Conservation (phyloP, 164 flowering plant genomes). For the Stephania yunnanensis region DNA sequence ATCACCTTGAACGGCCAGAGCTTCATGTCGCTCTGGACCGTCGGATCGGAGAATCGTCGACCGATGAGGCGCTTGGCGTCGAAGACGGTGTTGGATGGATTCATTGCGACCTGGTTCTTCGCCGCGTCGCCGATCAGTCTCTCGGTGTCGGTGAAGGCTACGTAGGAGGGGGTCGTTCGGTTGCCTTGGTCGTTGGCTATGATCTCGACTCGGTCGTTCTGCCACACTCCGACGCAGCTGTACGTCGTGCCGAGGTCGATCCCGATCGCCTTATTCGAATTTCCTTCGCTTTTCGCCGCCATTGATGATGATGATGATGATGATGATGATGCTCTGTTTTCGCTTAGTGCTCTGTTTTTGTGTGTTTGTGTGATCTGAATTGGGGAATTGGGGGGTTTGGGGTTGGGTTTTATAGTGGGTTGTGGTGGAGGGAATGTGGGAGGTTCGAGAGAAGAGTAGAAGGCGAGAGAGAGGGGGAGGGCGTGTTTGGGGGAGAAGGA, state of each 20-base stretch:
- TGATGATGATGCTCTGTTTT: not conserved
- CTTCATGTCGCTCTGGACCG: conserved; percentile 26
- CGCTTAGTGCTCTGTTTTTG: not conserved
- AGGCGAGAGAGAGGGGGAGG: not conserved
- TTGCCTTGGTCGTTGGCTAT: not conserved
- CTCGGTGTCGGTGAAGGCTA: conserved; percentile 36
- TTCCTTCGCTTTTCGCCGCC: not conserved
- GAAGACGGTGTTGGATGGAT: conserved; percentile 32
- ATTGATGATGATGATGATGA: not conserved
- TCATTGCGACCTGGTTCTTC: conserved; percentile 31
- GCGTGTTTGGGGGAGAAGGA: not conserved
- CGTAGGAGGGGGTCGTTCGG: conserved; percentile 4
- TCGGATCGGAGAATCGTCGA: conserved; percentile 19
- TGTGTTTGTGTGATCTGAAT: not conserved
- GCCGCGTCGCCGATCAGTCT: conserved; percentile 35
- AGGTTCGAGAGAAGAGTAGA: not conserved
- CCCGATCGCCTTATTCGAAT: not conserved
- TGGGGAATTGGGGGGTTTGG: not conserved
- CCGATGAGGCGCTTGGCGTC: conserved; percentile 29
- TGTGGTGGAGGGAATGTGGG: not conserved
- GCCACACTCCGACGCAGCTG: conserved; percentile 8
- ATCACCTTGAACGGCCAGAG: conserved; percentile 27
- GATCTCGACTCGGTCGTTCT: not conserved
- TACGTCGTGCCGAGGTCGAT: conserved; percentile 5
- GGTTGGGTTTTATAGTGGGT: not conserved